Percentiles rank a stretch among this genome's conserved stretches.
phyloP scores from a whole-genome alignment of 495 filamentous ascomycete species.

The Sordaria brevicollis region DNA sequence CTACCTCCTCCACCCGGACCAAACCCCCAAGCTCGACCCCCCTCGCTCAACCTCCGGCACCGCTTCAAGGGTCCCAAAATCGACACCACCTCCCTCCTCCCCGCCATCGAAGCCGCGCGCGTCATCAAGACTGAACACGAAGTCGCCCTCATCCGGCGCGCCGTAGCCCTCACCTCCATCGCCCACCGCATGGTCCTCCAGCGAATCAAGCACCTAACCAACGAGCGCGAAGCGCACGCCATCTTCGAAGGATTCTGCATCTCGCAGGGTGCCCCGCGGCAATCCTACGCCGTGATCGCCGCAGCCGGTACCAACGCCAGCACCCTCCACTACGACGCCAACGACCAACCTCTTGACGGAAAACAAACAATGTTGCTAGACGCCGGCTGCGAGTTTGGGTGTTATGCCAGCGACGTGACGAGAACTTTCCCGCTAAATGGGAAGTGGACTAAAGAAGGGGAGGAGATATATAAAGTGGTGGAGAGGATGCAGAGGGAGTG shows the following conservation, averaged over 20 bases:
- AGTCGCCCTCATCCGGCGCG: slow-evolving; percentile 63
- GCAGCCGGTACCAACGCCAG: slow-evolving; percentile 68
- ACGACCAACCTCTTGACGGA: slow-evolving; percentile 57
- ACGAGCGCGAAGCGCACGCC: slow-evolving; percentile 77
- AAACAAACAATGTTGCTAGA: slow-evolving; percentile 71
- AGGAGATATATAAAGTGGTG: slow-evolving; percentile 64
- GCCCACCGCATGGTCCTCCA: slow-evolving; percentile 63
- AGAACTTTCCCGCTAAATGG: slow-evolving; percentile 70
- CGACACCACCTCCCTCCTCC: slow-evolving; percentile 39
- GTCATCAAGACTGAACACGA: slow-evolving; percentile 76
- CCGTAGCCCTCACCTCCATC: slow-evolving; percentile 55
- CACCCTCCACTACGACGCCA: slow-evolving; percentile 75
- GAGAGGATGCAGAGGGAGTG: slow-evolving; percentile 74
- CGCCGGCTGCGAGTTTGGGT: slow-evolving; percentile 73
- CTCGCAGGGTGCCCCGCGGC: slow-evolving; percentile 57
- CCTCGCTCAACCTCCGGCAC: not conserved
- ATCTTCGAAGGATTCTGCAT: slow-evolving; percentile 62
- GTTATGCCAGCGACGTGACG: slow-evolving; percentile 87
- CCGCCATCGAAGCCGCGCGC: slow-evolving; percentile 61
- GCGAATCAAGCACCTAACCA: slow-evolving; percentile 48
- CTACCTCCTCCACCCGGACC: slow-evolving; percentile 32
- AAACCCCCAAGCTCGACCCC: slow-evolving; percentile 26
- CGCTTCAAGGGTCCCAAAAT: slow-evolving; percentile 10
- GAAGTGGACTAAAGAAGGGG: slow-evolving; percentile 53
- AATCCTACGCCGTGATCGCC: slow-evolving; percentile 82